Evolutionary conservation across 495 filamentous ascomycete genomes (phyloP).

Genomic region (Aspergillus cavernicola): DNA sequence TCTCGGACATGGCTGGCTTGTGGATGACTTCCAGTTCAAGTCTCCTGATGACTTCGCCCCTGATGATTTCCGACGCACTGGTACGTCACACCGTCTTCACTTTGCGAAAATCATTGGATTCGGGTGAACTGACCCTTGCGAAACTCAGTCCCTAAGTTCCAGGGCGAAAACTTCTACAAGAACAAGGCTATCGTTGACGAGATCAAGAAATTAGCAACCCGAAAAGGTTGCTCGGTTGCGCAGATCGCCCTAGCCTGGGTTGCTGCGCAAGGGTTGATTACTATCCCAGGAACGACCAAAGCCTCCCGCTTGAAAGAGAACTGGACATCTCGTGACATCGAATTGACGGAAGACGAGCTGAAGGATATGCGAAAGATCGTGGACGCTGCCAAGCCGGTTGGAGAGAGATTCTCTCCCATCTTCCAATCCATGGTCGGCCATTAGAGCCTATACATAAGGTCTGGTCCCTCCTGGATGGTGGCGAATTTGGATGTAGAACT

Average conservation of each 20-base stretch:
- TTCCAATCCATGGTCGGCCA: not conserved
- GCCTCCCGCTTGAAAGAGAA: conserved; percentile 37
- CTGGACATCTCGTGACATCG: conserved; percentile 29
- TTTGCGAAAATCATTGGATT: no score
- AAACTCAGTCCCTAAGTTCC: conserved; percentile 41
- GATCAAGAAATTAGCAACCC: conserved; percentile 37
- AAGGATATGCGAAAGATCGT: conserved; percentile 6
- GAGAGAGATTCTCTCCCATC: not conserved
- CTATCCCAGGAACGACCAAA: conserved; percentile 48
- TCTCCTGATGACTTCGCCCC: conserved; percentile 42
- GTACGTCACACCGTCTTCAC: conserved; percentile 23
- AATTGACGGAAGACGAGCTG: not conserved
- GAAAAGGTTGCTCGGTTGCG: conserved; percentile 34
- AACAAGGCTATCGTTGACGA: conserved; percentile 43
- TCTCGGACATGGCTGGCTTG: conserved; percentile 44
- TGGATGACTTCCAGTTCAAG: conserved; percentile 41
- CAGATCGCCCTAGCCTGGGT: conserved; percentile 48
- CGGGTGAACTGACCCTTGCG: not conserved
- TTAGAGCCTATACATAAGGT: no score
- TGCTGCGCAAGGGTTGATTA: conserved; percentile 42
- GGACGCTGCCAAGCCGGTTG: not conserved
- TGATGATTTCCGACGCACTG: conserved; percentile 37
- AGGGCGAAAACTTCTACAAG: conserved; percentile 50
- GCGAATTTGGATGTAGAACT: no score
- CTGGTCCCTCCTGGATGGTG: no score